These are phyloP conservation scores for Psophocarpus tetragonolobus DNA, from an alignment of 306 rosid species.

Conservation along the genomic window DNA sequence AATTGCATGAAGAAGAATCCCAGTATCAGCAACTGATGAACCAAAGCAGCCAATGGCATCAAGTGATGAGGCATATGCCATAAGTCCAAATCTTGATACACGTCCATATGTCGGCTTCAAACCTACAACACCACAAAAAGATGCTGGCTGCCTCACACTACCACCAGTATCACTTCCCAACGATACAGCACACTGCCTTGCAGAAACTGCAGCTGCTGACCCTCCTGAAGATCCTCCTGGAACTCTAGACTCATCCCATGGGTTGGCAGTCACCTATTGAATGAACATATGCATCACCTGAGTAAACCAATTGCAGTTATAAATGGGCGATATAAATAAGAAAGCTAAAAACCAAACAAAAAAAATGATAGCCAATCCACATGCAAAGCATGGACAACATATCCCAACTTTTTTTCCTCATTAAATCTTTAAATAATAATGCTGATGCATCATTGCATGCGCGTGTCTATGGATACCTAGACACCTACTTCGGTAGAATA, in stretches of 20 bases:
- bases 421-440: background rate
- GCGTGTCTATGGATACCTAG: too few relatives aligned
- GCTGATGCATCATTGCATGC: background rate
- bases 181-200: slow-evolving; percentile 87
- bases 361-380: background rate
- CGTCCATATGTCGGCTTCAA: slow-evolving; percentile 97
- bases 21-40: slow-evolving; percentile 85
- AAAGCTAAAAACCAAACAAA: slow-evolving; percentile 20
- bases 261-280: slow-evolving; percentile 97
- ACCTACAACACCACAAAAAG: slow-evolving; percentile 97
- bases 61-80: slow-evolving; percentile 97
- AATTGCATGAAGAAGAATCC: slow-evolving; percentile 85
- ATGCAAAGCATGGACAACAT: background rate
- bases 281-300: slow-evolving; percentile 83
- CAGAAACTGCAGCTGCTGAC: slow-evolving; percentile 98
- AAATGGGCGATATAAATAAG: slow-evolving; percentile 31
- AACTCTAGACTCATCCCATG: slow-evolving; percentile 92
- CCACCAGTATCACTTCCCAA: slow-evolving; percentile 99
- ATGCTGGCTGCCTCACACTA: slow-evolving; percentile 98
- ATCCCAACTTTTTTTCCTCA: background rate
- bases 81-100: slow-evolving; percentile 90
- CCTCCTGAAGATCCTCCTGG: slow-evolving; percentile 99
- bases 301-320: slow-evolving; percentile 81
- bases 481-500: too few relatives aligned
- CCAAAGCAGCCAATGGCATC: slow-evolving; percentile 98